Conservation (phyloP, 768 basidiomycete genomes). For the Suillus bovinus region DNA sequence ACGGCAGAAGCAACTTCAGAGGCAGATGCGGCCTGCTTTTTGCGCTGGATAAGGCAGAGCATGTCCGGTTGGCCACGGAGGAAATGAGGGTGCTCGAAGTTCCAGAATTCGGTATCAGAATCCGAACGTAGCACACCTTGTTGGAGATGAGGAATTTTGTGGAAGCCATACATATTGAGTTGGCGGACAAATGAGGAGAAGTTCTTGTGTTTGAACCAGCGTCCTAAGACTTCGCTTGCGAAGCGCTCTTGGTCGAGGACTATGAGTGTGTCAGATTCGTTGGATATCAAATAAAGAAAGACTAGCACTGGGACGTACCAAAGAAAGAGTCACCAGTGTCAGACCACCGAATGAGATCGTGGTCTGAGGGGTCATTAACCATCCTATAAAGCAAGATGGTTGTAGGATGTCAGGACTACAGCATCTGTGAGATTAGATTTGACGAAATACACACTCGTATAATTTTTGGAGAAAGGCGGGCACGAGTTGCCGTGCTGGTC, state of each 20-base stretch:
- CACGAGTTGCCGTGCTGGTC: conserved; percentile 50
- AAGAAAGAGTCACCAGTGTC: conserved; percentile 91
- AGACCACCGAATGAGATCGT: conserved; percentile 89
- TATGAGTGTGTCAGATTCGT: conserved; percentile 30
- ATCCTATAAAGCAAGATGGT: conserved; percentile 53
- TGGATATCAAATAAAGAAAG: conserved; percentile 7
- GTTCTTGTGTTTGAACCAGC: conserved; percentile 98
- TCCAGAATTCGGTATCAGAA: conserved; percentile 80
- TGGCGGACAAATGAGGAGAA: conserved; percentile 95
- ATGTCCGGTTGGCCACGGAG: conserved; percentile 86
- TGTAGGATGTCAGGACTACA: conserved; percentile 13
- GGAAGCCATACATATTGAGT: conserved; percentile 96
- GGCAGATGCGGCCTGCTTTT: conserved; percentile 50
- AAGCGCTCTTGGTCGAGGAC: conserved; percentile 92
- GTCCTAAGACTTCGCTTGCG: conserved; percentile 83
- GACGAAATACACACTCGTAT: conserved; percentile 65
- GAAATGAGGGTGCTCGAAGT: conserved; percentile 92
- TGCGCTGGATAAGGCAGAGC: conserved; percentile 84
- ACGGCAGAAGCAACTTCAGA: conserved; percentile 33
- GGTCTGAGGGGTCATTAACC: conserved; percentile 84
- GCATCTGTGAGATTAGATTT: conserved; percentile 13
- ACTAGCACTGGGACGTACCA: conserved; percentile 45
- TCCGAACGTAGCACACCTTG: conserved; percentile 90
- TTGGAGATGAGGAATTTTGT: conserved; percentile 95
- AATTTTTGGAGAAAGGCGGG: conserved; percentile 94